Base-by-base conservation (phyloP, 345 rosid species). In the Cardamine resedifolia region DNA sequence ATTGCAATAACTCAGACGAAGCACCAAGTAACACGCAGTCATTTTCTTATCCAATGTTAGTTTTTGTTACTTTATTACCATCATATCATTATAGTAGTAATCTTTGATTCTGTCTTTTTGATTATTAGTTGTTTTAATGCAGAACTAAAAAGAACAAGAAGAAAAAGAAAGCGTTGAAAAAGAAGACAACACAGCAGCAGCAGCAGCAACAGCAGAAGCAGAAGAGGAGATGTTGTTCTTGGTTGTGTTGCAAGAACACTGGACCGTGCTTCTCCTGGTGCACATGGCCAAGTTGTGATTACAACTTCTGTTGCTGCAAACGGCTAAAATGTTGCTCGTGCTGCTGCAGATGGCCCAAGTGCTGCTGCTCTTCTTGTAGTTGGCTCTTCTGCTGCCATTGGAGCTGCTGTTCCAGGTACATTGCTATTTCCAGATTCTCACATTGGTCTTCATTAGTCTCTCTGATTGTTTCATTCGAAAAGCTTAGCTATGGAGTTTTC, bases 191-290 rank as follows among this genome's bases (percentile, higher is more conserved):
- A 8, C 68, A 47, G 14, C 76, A 73, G 12, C 24, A 23, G 14
- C 41, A 10, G 41, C 78, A 66, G n/a, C 71, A 70, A 33, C 66
- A 71, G 0, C 71, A 66, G 36, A 49, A 49, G 64, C 74, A 68
- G 71, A 77, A 77, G 62, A 77, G 47, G 72, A 70, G 76, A 50
- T 77, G 76, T 64, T 70, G 76, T 70, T 70, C 62, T 48, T 76
- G 75, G 71, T 28, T 70, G 14, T 70, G 79, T 64, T 76, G 70
- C 74, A 68, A 62, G 20, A 55, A 44, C 70, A 23, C 24, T 43
- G 69, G 70, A 63, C 56, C 45, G 0, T 76, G 70, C 57, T 62
- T 62, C 59, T 69, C 75, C 23, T 76, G 79, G 21, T 76, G 75
- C 45, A 21, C 12, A 53, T 75, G 71, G 66, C 75, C 79, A 28